Evolutionary conservation across 2,329 filamentous ascomycete genomes (phyloP).

Genomic region (Aspergillus fischeri): DNA sequence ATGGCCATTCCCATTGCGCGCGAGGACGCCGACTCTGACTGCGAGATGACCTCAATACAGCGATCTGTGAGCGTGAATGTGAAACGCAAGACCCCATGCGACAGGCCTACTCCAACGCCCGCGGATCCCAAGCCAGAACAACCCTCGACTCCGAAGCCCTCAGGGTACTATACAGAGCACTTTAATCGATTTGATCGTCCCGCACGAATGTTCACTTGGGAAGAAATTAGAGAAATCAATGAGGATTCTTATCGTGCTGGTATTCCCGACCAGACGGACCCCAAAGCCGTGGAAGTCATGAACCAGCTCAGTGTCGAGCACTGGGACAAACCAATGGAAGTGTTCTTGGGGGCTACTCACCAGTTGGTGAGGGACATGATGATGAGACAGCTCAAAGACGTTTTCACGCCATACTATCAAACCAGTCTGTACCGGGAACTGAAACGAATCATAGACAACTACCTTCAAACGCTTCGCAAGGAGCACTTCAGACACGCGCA

Average conservation of each 20-base stretch:
- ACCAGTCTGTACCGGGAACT: slow-evolving; percentile 34
- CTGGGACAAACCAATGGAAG: slow-evolving; percentile 54
- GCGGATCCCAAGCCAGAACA: slow-evolving; percentile 1
- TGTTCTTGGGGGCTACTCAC: slow-evolving; percentile 31
- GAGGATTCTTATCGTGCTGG: slow-evolving; percentile 53
- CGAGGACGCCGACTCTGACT: slow-evolving; percentile 23
- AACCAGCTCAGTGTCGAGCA: slow-evolving; percentile 54
- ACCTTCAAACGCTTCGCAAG: slow-evolving; percentile 42
- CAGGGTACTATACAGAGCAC: slow-evolving; percentile 12
- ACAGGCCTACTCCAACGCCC: not conserved
- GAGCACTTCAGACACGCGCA: slow-evolving; percentile 42
- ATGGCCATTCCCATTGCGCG: slow-evolving; percentile 33
- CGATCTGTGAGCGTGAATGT: not conserved
- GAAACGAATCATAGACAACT: slow-evolving; percentile 41
- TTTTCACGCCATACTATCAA: slow-evolving; percentile 30
- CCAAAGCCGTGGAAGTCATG: slow-evolving; percentile 57
- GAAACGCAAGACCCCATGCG: slow-evolving; percentile 20
- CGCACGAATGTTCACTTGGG: slow-evolving; percentile 24
- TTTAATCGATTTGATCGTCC: slow-evolving; percentile 22
- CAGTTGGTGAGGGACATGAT: slow-evolving; percentile 28
- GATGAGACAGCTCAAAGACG: slow-evolving; percentile 46
- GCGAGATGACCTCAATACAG: slow-evolving; percentile 17
- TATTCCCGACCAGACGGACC: slow-evolving; percentile 56
- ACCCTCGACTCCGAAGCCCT: not conserved
- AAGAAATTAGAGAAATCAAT: slow-evolving; percentile 53